Conservation (phyloP, 148 eudicot genomes). For the Vaccinium myrtillus region DNA sequence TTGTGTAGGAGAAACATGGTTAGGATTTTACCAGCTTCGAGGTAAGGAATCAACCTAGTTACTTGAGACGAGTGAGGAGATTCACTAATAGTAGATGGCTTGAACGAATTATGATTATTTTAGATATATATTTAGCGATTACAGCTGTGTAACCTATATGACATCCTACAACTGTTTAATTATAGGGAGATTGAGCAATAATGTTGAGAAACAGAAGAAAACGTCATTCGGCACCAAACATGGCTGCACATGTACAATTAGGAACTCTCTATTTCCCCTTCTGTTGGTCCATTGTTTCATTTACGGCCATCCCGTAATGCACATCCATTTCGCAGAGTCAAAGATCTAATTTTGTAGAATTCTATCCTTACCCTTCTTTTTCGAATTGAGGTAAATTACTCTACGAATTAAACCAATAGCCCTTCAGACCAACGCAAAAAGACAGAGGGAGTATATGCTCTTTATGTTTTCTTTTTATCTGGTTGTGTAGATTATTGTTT, state of each 20-base stretch:
- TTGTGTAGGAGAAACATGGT: not conserved
- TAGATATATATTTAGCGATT: not conserved
- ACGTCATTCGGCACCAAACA: not conserved
- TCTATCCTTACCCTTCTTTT: not conserved
- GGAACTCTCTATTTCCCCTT: not conserved
- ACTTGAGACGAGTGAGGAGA: not conserved
- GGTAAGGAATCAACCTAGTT: constrained; percentile 1
- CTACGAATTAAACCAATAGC: not conserved
- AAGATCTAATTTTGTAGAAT: not conserved
- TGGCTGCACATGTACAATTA: not conserved
- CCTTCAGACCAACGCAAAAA: not conserved
- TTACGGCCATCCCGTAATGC: not conserved
- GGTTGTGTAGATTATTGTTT: constrained; percentile 6
- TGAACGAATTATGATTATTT: not conserved
- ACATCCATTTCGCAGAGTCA: not conserved
- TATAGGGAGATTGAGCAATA: not conserved
- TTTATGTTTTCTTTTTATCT: not conserved
- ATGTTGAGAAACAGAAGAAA: not conserved
- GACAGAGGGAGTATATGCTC: not conserved
- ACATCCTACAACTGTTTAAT: not conserved
- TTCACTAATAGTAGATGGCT: not conserved
- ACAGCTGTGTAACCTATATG: not conserved
- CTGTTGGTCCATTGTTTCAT: not conserved
- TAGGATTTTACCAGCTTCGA: not conserved
- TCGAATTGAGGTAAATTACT: not conserved